Evolutionary conservation across 1,139 yeast species (phyloP), one percentile per base, ranked within the genome.

Genomic region (Zygosaccharomyces sapae): DNA sequence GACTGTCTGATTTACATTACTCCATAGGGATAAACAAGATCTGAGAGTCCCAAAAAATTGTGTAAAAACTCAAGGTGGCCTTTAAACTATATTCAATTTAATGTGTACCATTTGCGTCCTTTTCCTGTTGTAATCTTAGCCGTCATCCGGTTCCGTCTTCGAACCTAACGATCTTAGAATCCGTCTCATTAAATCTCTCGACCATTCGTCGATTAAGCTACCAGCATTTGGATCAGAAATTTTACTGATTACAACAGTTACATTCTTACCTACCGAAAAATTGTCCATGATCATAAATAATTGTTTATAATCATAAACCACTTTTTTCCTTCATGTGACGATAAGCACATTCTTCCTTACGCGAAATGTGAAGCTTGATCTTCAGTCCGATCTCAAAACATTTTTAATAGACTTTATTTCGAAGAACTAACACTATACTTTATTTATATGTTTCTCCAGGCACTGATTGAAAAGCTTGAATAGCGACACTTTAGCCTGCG

Each of bases 291-390:
- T 7, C 8, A 7, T 5, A 7, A 7, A 22, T 22, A 22, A 22
- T 22, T 22, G 25, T 31, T 41, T 22, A 22, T 18, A 31, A 41
- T 41, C 9, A 13, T 18, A 31, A 41, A 12, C 2, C 16, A 18
- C 5, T 16, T 18, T 37, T 37, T 13, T 34, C 1, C 30, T 20
- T 38, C 22, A 18, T 27, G 41, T 37, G 30, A 29, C 34, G 6
- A 18, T 16, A 7, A 12, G 10, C 9, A 25, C 40, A 46, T 40
- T 46, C 45, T 46, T 38, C 35, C n/a, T 30, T 43, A 40, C 45
- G 45, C 44, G 43, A 46, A 46, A 46, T 37, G 29, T 33, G 45
- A 42, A 35, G 45, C 38, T 41, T 41, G 38, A 30, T 27, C 38
- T 24, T 22, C 33, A 22, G 22, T 20, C 38, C 16, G 31, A 33